Evolutionary conservation across 306 rosid species (phyloP), one percentile per base, ranked within the genome.

Genomic region (Dalbergia cochinchinensis): DNA sequence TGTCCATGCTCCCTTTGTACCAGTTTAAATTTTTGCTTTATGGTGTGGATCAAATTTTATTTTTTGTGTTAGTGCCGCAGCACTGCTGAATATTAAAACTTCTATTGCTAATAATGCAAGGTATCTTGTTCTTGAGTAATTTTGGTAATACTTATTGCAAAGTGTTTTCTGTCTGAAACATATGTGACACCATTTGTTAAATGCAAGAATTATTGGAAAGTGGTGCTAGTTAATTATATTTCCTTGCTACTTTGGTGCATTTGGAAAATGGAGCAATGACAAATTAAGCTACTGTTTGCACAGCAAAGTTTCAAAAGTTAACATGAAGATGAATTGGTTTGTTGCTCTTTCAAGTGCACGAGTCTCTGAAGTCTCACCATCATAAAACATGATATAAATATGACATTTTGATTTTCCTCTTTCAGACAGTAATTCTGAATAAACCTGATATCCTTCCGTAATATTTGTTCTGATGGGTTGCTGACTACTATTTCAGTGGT

Each of bases 11-110:
- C 26, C 50, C n/a, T 45, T 16, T 31, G 16, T 19, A 37, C 7
- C n/a, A 26, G 39, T 65, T 65, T 68, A 66, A 53, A 64, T 67
- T 14, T 67, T 77, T 62, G 51, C 11, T 18, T 11, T 41, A 45
- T 37, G 66, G 20, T 68, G 8, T 66, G 16, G 68, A 16, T 78
- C 60, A 55, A 34, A 26, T 55, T 41, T 77, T 13, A 7, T 22
- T 76, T 50, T 39, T 42, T 12, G 9, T 42, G 48, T 8, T 8
- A 42, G 8, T 42, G 48, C 48, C 48, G 9, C 48, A 39, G 11
- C 19, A 37, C 42, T 64, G 37, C 20, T 68, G 47, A 22, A 45
- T 44, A 26, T 60, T 44, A 61, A 26, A 26, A 69, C 10, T 2
- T 12, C 11, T 11, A 18, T 61, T 42, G 68, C 60, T 59, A 3